Evolutionary conservation across 192 early-diverging fungal genomes (phyloP).

Genomic region (Dissophora globulifera): DNA sequence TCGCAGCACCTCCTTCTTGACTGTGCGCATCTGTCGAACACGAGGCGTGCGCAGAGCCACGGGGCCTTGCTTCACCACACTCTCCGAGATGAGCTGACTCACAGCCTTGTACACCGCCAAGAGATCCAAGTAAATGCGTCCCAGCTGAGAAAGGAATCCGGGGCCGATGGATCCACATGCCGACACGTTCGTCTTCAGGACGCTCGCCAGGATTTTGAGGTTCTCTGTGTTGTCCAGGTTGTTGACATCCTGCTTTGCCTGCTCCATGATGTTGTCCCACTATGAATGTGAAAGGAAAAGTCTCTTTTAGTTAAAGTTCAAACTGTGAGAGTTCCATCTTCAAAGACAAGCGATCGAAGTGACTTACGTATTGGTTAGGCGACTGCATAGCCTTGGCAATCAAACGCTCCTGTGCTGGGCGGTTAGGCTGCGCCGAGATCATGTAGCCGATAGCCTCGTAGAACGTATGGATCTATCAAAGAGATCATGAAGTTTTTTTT

Average conservation of each 20-base stretch:
- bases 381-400: conserved; percentile 90
- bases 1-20: conserved; percentile 95
- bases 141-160: conserved; percentile 88
- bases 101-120: conserved; percentile 91
- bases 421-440: conserved; percentile 91
- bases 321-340: too few relatives aligned
- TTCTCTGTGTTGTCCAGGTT: conserved; percentile 81
- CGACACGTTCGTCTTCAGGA: conserved; percentile 95
- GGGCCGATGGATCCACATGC: conserved; percentile 89
- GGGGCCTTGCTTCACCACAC: conserved; percentile 77
- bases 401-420: conserved; percentile 79
- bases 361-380: conserved; percentile 79
- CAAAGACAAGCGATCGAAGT: background rate
- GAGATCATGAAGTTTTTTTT: background rate
- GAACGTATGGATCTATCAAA: conserved; percentile 88
- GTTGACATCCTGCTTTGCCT: conserved; percentile 72
- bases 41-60: conserved; percentile 93
- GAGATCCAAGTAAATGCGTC: conserved; percentile 89
- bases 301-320: background rate
- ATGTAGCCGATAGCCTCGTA: conserved; percentile 98
- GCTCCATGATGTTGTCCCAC: conserved; percentile 85
- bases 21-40: conserved; percentile 88
- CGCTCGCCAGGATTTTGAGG: conserved; percentile 90
- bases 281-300: conserved; percentile 17
- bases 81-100: conserved; percentile 82